A percentile compares a stretch with the other conserved stretches of the same genome.
Evolutionary conservation across 768 basidiomycete genomes (phyloP).

Genomic region (Suillus paluster): DNA sequence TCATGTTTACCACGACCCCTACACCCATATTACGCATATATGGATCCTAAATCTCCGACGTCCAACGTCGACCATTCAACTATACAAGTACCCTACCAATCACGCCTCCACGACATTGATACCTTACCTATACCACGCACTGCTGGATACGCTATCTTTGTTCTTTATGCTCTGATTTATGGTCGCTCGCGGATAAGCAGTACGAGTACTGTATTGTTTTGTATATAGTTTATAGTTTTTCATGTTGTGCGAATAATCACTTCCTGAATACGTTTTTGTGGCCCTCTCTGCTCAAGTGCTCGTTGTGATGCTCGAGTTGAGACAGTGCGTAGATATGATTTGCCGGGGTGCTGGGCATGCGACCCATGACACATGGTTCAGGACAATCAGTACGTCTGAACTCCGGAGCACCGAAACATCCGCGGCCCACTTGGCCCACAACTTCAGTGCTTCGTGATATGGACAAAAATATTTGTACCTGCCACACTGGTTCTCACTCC

Average conservation of each 20-base stretch:
- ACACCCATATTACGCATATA: neutral
- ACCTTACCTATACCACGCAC: conserved; percentile 1
- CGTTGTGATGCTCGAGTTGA: no score
- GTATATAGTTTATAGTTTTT: neutral
- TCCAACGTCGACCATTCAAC: neutral
- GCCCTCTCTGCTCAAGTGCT: no score
- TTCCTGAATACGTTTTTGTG: neutral
- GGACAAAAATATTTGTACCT: neutral
- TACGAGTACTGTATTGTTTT: neutral
- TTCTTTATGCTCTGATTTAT: conserved; percentile 5
- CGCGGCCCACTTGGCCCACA: neutral
- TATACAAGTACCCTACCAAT: neutral
- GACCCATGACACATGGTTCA: neutral
- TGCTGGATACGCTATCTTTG: neutral
- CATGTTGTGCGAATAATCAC: neutral
- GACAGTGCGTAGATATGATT: neutral
- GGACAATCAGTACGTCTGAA: neutral
- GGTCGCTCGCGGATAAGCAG: neutral
- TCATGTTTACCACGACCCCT: neutral
- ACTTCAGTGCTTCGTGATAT: neutral
- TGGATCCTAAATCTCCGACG: neutral
- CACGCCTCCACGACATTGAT: neutral
- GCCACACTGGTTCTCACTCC: neutral
- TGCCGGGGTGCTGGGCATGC: neutral
- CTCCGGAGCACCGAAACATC: neutral